Evolutionary conservation across 148 eudicot species (phyloP).

Genomic region (Cornus controversa): DNA sequence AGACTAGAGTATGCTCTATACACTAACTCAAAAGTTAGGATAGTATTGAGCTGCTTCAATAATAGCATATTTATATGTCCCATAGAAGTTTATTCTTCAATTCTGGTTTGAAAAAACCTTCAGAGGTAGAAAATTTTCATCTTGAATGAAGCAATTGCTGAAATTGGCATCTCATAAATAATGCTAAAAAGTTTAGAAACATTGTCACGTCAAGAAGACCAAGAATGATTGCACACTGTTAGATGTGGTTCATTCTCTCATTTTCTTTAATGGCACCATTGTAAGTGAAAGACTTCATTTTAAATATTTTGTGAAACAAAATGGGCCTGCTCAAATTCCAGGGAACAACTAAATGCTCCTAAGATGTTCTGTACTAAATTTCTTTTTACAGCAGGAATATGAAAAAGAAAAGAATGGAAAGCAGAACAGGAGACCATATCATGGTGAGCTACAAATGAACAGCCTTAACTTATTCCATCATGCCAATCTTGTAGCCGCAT

Average conservation of each 20-base stretch:
- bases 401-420: neutral
- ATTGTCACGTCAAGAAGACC: neutral
- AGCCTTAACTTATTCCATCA: neutral
- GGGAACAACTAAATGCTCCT: neutral
- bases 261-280: neutral
- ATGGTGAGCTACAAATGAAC: neutral
- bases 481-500: neutral
- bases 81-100: neutral
- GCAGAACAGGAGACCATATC: neutral
- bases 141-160: neutral
- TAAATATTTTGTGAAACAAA: neutral
- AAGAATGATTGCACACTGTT: neutral
- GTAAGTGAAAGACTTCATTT: neutral
- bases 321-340: neutral
- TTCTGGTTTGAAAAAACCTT: neutral
- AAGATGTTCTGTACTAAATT: neutral
- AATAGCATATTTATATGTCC: neutral
- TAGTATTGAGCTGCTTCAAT: neutral
- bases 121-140: conserved; percentile 1
- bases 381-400: no score
- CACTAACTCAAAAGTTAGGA: no score
- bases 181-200: neutral
- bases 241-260: neutral
- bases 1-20: no score
- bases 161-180: neutral